phyloP scores from a whole-genome alignment of 2,329 filamentous ascomycete genomes.

The Colletotrichum filicis region DNA sequence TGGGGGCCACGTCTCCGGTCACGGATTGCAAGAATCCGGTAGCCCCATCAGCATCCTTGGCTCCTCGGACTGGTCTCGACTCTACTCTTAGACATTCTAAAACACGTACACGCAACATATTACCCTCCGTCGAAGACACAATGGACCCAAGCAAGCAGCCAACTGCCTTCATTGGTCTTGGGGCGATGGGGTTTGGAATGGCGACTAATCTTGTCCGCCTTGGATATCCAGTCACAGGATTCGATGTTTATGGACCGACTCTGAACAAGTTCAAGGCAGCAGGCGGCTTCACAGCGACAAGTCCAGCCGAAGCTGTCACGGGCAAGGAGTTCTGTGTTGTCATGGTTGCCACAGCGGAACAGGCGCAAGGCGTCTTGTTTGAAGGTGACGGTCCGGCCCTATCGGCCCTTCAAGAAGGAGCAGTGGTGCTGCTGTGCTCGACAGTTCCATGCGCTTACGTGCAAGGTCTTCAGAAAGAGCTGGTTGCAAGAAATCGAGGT shows the following conservation, averaged over 20 bases:
- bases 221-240: neutral
- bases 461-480: neutral
- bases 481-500: conserved; percentile 57
- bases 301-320: conserved; percentile 62
- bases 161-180: conserved; percentile 63
- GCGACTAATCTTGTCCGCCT: conserved; percentile 68
- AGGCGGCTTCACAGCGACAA: neutral
- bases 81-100: neutral
- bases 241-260: neutral
- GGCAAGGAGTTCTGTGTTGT: conserved; percentile 72
- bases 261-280: neutral
- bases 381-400: conserved; percentile 63
- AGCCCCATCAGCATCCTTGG: neutral
- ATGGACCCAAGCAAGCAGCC: neutral
- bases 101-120: neutral
- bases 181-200: conserved; percentile 87
- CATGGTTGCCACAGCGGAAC: conserved; percentile 80
- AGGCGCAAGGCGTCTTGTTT: conserved; percentile 75
- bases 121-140: neutral
- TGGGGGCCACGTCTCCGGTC: neutral
- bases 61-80: neutral
- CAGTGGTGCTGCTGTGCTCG: neutral
- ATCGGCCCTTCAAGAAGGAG: conserved; percentile 11
- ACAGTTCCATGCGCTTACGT: neutral
- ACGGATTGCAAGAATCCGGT: neutral